Conservation (phyloP, 768 basidiomycete genomes). For the Pulveroboletus sp. region DNA sequence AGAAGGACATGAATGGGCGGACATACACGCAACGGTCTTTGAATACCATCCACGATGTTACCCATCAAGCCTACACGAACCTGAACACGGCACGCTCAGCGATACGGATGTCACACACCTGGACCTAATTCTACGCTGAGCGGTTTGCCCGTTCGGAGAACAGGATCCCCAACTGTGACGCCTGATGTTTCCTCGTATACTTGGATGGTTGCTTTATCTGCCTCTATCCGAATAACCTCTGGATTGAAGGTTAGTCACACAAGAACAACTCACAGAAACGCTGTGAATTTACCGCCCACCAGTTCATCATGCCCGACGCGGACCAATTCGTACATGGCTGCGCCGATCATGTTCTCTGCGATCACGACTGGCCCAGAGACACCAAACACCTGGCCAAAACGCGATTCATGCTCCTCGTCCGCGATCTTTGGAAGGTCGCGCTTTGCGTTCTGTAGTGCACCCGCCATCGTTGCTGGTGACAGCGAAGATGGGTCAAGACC, state of each 20-base stretch:
- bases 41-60: slow-evolving; percentile 99
- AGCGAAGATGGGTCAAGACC: not conserved
- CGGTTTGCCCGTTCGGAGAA: slow-evolving; percentile 95
- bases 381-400: slow-evolving; percentile 86
- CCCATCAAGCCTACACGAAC: slow-evolving; percentile 80
- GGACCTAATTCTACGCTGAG: slow-evolving; percentile 97
- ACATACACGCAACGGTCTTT: slow-evolving; percentile 83
- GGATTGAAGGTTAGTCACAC: slow-evolving; percentile 14
- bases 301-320: slow-evolving; percentile 98
- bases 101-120: slow-evolving; percentile 47
- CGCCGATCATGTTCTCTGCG: slow-evolving; percentile 91
- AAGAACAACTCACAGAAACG: not conserved
- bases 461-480: slow-evolving; percentile 63
- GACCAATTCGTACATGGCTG: slow-evolving; percentile 97
- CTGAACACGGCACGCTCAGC: slow-evolving; percentile 1
- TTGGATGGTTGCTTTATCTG: slow-evolving; percentile 97
- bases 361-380: slow-evolving; percentile 99
- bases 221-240: slow-evolving; percentile 99
- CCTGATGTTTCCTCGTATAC: slow-evolving; percentile 99
- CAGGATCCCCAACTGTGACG: slow-evolving; percentile 98
- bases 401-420: slow-evolving; percentile 87
- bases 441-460: slow-evolving; percentile 89
- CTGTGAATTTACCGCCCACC: slow-evolving; percentile 72
- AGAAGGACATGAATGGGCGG: slow-evolving; percentile 24
- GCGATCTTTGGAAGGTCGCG: slow-evolving; percentile 81